Conservation (phyloP, 306 rosid genomes). For the Mimosa pudica region DNA sequence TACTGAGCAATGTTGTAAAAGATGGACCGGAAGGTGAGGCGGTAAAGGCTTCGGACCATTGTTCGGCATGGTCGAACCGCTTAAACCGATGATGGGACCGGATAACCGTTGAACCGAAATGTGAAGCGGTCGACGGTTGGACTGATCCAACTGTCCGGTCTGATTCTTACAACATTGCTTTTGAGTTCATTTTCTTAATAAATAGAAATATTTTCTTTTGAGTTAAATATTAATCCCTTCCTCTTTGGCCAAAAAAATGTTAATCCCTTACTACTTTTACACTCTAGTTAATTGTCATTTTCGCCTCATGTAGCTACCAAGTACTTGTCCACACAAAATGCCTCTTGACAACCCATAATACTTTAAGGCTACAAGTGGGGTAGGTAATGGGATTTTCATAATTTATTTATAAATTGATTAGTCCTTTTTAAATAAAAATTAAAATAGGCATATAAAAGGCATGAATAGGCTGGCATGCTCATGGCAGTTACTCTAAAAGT, state of each 20-base stretch:
- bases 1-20: too few relatives aligned
- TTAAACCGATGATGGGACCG: too few relatives aligned
- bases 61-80: too few relatives aligned
- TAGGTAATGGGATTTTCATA: not conserved
- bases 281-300: not conserved
- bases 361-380: conserved; percentile 13
- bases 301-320: not conserved
- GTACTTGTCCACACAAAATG: not conserved
- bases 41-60: too few relatives aligned
- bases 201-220: not conserved
- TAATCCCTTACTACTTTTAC: not conserved
- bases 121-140: too few relatives aligned
- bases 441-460: not conserved
- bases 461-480: conserved; percentile 18
- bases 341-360: conserved; percentile 8
- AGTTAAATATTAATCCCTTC: not conserved
- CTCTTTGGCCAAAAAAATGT: not conserved
- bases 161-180: too few relatives aligned
- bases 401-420: not conserved
- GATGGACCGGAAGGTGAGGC: too few relatives aligned
- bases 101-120: too few relatives aligned
- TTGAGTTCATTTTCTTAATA: not conserved
- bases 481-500: not conserved
- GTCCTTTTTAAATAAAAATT: conserved; percentile 1
- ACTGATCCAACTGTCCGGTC: too few relatives aligned